These are phyloP conservation scores for Suillus placidus DNA, from an alignment of 768 basidiomycete species.

Conservation along the genomic window DNA sequence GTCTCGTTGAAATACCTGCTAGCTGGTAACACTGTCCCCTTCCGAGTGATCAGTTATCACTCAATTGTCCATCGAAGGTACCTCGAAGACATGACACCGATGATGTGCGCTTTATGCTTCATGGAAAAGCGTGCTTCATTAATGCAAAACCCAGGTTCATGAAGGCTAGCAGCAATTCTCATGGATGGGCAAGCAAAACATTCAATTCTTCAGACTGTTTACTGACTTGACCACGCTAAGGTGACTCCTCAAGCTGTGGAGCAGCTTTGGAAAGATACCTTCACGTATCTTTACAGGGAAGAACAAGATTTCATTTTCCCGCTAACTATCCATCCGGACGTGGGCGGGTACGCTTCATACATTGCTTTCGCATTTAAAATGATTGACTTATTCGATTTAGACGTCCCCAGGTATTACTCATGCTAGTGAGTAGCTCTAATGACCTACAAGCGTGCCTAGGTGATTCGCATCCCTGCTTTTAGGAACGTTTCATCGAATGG, in stretches of 20 bases:
- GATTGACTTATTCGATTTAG: constrained; percentile 29
- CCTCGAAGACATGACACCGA: constrained; percentile 70
- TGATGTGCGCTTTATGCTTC: constrained; percentile 48
- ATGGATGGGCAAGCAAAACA: constrained; percentile 54
- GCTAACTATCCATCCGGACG: constrained; percentile 75
- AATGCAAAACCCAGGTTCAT: constrained; percentile 53
- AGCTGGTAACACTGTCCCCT: constrained; percentile 51
- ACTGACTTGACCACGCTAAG: constrained; percentile 27
- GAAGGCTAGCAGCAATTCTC: constrained; percentile 62
- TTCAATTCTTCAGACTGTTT: neutral
- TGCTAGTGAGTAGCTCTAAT: constrained; percentile 51
- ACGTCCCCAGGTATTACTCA: constrained; percentile 66
- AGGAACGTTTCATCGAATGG: constrained; percentile 78
- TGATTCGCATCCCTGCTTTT: neutral
- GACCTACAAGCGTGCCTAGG: neutral
- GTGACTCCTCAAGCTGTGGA: constrained; percentile 63
- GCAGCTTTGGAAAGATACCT: constrained; percentile 73
- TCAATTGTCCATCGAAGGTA: constrained; percentile 39
- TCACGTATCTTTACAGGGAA: constrained; percentile 64
- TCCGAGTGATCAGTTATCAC: neutral
- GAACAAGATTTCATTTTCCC: constrained; percentile 67
- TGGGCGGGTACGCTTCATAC: constrained; percentile 52
- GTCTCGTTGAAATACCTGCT: constrained; percentile 61
- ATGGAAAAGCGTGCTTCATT: constrained; percentile 4
- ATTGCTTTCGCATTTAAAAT: constrained; percentile 10